Base-by-base conservation (phyloP, 2,329 filamentous ascomycete species). In the Xylariales sp. region DNA sequence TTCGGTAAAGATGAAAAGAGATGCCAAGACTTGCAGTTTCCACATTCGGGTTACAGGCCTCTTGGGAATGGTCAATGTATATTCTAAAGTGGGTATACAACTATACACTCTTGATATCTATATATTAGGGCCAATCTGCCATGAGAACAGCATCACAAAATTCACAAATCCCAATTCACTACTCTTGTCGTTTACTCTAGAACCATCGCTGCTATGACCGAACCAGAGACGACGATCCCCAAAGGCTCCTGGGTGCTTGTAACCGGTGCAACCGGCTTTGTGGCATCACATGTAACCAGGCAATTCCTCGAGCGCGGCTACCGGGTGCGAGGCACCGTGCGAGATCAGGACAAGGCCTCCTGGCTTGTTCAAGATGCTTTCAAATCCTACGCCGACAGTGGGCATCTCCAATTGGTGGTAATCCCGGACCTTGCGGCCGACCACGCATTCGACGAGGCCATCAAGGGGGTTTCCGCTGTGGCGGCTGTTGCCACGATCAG, bases 401-500 rank as follows among this genome's bases (percentile, higher is more conserved):
- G n/a, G n/a, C n/a, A n/a, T n/a, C n/a, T n/a, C n/a, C n/a, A n/a
- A n/a, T n/a, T 8, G 10, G 24, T 37, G 5, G 34, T 37, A 5
- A 56, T 74, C 2, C 49, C 59, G 2, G 56, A 69, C 13, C 52
- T 74, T 20, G 50, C 52, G 3, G 49, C 52, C 3, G 35, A 55
- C 1, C 55, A 57, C n/a, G 60, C 59, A 2, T 65, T 70, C 30
- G 57, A 68, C 24, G 50, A 59, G 13, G 63, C 59, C 4, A 46
- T 65, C 40, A 60, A 63, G 40, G 67, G 62, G n/a, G 57, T 60
- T 15, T 52, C 60, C 2, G 67, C 64, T 4, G 57, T 74, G 33
- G 55, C 65, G 13, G 70, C 74, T 42, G 56, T 69, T 8, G 71
- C 72, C 0, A 61, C 63, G 13, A 57, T 65, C 14, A 42, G 67